Evolutionary conservation across 75 land plant species (phyloP), one percentile per base, ranked within the genome.

Genomic region (Chamaecyparis obtusa): DNA sequence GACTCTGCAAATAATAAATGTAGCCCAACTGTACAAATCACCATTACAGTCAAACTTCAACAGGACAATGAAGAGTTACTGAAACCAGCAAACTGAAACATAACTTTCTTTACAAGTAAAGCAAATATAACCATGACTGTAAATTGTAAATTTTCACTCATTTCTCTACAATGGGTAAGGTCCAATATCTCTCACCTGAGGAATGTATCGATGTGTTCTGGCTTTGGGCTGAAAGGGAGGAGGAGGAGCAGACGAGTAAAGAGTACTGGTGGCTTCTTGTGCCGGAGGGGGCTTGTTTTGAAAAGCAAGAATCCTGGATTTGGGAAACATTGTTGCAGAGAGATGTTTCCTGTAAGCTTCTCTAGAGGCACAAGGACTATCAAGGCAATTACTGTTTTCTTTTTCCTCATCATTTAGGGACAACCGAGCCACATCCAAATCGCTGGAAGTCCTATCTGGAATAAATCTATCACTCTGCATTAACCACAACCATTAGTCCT

Each of bases 391-490:
- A 3, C 30, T 48, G 21, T 75, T 87, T 46, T 86, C 89, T 83
- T 90, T 90, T 82, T 87, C 60, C 15, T 87, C 88, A 19, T 87
- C 87, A 2, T 80, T 86, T 0, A 92, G 88, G 87, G 91, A 71
- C 86, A 84, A 89, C 19, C 86, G 89, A 4, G 95, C 95, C 14
- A 91, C 67, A 71, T 94, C 91, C 64, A 92, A 84, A 55, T 93
- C 92, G 91, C 91, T 93, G 33, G 95, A 89, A 6, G 92, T 89
- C 9, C 95, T 86, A 67, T 92, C 90, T 2, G 94, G 94, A 48
- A 94, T 94, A 85, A 94, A 94, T 37, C 95, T 71, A 24, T 64
- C 69, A 21, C 69, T 64, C 69, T 64, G 69, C 69, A 64, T 3
- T 24, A 27, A 64, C n/a, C 19, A 64, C 69, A 64, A 64, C 19